Conservation (phyloP, 148 eudicot genomes). For the Dianthus caryophyllus region DNA sequence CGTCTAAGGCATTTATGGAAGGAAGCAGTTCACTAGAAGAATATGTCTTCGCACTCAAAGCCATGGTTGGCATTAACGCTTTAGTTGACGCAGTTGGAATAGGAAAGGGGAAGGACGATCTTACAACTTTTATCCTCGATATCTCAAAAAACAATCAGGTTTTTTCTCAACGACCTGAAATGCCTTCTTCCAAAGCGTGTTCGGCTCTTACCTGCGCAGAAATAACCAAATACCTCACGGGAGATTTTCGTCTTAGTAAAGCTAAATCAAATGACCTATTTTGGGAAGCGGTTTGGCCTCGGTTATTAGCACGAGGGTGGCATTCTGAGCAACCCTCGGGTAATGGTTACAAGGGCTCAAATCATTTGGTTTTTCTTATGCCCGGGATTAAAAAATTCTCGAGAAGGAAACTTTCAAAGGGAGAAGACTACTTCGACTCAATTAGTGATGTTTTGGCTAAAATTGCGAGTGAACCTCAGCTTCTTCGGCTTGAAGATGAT, state of each 20-base stretch:
- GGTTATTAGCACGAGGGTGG: constrained; percentile 89
- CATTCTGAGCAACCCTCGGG: constrained; percentile 71
- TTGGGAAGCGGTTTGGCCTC: constrained; percentile 99
- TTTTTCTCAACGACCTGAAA: constrained; percentile 34
- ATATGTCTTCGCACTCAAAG: constrained; percentile 52
- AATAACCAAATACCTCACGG: constrained; percentile 62
- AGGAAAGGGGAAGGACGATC: constrained; percentile 68
- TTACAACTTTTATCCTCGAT: constrained; percentile 53
- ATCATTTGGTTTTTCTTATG: constrained; percentile 63
- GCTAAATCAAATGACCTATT: constrained; percentile 72
- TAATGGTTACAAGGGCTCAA: constrained; percentile 34
- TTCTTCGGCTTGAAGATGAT: constrained; percentile 55
- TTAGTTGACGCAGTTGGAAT: constrained; percentile 71
- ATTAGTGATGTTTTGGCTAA: constrained; percentile 60
- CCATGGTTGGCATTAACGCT: constrained; percentile 46
- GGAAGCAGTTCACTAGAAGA: constrained; percentile 47
- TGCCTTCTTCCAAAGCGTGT: constrained; percentile 70
- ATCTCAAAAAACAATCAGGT: constrained; percentile 38
- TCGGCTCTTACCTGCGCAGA: constrained; percentile 61
- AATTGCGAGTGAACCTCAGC: constrained; percentile 59
- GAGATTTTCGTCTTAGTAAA: constrained; percentile 78
- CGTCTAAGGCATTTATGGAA: constrained; percentile 51
- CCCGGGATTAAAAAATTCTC: constrained; percentile 76
- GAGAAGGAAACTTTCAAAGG: constrained; percentile 59
- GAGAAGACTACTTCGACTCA: constrained; percentile 76